These are phyloP conservation scores for Athelia psychrophila DNA, from an alignment of 1,284 basidiomycete species.

Conservation along the genomic window DNA sequence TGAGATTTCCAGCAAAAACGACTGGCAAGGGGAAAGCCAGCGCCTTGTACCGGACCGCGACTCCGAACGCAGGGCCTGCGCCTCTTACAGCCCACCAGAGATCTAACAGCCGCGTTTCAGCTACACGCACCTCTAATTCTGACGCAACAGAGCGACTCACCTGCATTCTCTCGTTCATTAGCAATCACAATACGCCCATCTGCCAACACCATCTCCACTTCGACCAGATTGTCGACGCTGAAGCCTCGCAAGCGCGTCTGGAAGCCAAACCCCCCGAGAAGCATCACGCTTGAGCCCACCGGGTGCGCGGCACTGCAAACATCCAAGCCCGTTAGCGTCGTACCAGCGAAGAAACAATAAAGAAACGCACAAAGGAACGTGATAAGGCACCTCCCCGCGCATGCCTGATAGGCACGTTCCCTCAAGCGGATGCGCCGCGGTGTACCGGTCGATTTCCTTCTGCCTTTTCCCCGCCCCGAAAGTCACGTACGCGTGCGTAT, in stretches of 20 bases:
- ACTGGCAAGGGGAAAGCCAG: slow-evolving; percentile 85
- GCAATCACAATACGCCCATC: slow-evolving; percentile 75
- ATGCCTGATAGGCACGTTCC: slow-evolving; percentile 48
- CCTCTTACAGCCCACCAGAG: slow-evolving; percentile 91
- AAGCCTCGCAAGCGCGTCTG: slow-evolving; percentile 80
- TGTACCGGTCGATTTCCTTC: slow-evolving; percentile 79
- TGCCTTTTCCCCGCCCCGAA: slow-evolving; percentile 82
- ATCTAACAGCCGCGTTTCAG: slow-evolving; percentile 37
- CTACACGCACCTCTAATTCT: background rate
- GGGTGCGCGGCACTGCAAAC: slow-evolving; percentile 65
- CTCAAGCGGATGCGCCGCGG: slow-evolving; percentile 66
- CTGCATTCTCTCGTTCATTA: slow-evolving; percentile 63
- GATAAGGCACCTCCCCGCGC: slow-evolving; percentile 67
- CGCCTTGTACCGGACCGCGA: slow-evolving; percentile 85
- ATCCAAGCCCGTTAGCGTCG: slow-evolving; percentile 6
- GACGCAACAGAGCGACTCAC: slow-evolving; percentile 29
- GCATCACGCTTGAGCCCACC: slow-evolving; percentile 60
- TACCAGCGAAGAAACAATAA: slow-evolving; percentile 7
- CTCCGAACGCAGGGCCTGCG: slow-evolving; percentile 79
- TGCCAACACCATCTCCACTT: slow-evolving; percentile 81
- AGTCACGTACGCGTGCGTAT: slow-evolving; percentile 72
- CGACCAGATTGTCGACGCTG: slow-evolving; percentile 83
- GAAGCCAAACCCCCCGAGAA: slow-evolving; percentile 26
- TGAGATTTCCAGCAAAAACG: slow-evolving; percentile 87
- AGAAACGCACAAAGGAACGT: slow-evolving; percentile 72